Percentiles rank a stretch among this genome's conserved stretches.
Evolutionary conservation across 331 rosid genomes (phyloP).

Genomic region (Phaseolus coccineus): DNA sequence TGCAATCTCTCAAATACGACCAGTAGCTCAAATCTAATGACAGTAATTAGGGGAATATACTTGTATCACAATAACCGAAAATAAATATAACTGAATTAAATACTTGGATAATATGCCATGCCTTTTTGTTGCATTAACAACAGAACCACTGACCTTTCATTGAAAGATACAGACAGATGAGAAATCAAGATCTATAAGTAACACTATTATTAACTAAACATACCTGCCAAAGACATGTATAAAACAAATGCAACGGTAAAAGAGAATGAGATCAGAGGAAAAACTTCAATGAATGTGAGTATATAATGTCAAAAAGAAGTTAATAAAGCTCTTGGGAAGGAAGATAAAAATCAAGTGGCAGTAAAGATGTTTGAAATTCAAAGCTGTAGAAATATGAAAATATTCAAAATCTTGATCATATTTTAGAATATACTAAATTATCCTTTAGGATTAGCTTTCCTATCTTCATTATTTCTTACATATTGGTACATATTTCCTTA

Average conservation of each 20-base stretch:
- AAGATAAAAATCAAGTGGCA: neutral
- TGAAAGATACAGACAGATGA: constrained; percentile 6
- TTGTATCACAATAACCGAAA: neutral
- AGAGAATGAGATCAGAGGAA: neutral
- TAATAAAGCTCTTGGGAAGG: neutral
- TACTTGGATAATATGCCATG: neutral
- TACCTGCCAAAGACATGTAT: neutral
- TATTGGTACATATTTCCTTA: neutral
- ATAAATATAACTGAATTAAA: neutral
- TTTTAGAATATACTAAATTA: neutral
- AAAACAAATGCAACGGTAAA: neutral
- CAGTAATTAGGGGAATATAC: constrained; percentile 22
- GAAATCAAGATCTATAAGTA: neutral
- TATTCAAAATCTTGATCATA: neutral
- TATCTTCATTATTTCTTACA: neutral
- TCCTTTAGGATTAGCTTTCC: constrained; percentile 1
- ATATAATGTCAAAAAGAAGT: neutral
- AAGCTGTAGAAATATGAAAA: neutral
- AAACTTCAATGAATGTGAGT: neutral
- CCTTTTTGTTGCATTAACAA: constrained; percentile 16
- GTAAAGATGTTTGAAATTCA: neutral
- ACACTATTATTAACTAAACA: neutral
- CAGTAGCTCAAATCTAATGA: constrained; percentile 25
- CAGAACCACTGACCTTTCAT: neutral
- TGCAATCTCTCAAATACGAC: constrained; percentile 35